Percentiles rank a stretch among this genome's conserved stretches.
These are phyloP conservation scores for Linum trigynum DNA, from an alignment of 345 rosid genomes.

Conservation along the genomic window DNA sequence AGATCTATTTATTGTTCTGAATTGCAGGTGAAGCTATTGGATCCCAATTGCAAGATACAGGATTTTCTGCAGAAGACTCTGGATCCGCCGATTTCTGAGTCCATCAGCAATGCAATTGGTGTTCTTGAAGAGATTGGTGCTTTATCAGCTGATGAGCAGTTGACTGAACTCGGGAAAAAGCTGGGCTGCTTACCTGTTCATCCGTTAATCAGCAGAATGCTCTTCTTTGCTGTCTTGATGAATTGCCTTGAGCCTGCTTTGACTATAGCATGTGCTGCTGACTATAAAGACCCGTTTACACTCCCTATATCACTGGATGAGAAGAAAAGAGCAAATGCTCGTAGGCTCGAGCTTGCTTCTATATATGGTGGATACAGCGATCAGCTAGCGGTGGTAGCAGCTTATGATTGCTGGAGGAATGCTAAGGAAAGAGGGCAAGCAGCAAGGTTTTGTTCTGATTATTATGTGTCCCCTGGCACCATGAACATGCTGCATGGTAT, in stretches of 20 bases:
- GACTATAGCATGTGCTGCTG: constrained; percentile 91
- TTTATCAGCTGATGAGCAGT: constrained; percentile 58
- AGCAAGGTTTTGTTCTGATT: constrained; percentile 57
- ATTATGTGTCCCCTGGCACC: constrained; percentile 57
- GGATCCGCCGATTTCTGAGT: constrained; percentile 81
- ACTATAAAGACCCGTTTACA: constrained; percentile 77
- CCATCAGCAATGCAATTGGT: constrained; percentile 57
- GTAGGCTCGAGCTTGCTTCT: constrained; percentile 70
- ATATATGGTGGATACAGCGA: constrained; percentile 82
- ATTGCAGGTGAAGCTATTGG: constrained; percentile 71
- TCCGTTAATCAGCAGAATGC: constrained; percentile 86
- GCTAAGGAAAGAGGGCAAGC: constrained; percentile 61
- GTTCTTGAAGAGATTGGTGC: constrained; percentile 88
- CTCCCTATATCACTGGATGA: constrained; percentile 66
- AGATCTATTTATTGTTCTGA: neutral
- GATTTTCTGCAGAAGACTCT: constrained; percentile 62
- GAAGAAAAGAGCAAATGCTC: constrained; percentile 64
- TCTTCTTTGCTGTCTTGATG: constrained; percentile 80
- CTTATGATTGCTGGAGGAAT: constrained; percentile 81
- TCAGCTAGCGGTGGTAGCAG: constrained; percentile 84
- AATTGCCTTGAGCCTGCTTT: constrained; percentile 94
- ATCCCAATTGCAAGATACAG: constrained; percentile 56
- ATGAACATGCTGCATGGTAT: constrained; percentile 74
- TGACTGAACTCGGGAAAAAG: constrained; percentile 86
- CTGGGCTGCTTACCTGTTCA: constrained; percentile 80